Percentiles rank a stretch among this genome's conserved stretches.
Conservation (phyloP, 129 eudicot species). For the Chrysanthemum seticuspe region DNA sequence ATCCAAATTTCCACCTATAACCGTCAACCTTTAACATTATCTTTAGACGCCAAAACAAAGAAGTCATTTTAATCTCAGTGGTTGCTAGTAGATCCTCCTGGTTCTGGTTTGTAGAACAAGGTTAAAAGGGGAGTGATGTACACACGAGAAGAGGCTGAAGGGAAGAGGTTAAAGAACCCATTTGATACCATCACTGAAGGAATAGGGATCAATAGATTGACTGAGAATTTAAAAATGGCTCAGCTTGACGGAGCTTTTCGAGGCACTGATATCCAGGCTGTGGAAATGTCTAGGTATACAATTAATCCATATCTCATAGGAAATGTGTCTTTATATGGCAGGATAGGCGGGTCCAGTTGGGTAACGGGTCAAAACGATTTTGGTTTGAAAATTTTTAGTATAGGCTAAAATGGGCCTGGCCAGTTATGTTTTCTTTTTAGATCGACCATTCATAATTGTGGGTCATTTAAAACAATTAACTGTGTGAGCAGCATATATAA, state of each 20-base stretch:
- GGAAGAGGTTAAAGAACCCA: constrained; percentile 87
- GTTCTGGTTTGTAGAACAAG: constrained; percentile 93
- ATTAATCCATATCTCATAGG: constrained; percentile 6
- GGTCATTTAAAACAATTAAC: no score
- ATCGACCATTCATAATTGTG: no score
- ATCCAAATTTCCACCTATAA: neutral
- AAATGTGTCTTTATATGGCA: no score
- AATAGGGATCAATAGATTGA: constrained; percentile 88
- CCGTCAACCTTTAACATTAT: neutral
- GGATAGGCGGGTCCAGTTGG: no score
- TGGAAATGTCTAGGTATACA: constrained; percentile 93
- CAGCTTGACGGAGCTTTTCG: constrained; percentile 88
- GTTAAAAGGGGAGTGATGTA: constrained; percentile 98
- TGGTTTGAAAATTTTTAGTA: neutral
- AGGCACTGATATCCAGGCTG: constrained; percentile 93
- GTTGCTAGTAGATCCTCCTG: constrained; percentile 93
- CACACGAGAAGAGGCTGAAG: constrained; percentile 99
- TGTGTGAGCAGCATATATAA: no score
- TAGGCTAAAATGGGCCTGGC: no score
- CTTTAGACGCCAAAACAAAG: no score
- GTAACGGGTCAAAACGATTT: neutral
- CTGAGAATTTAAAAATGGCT: constrained; percentile 82
- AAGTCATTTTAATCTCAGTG: constrained; percentile 32
- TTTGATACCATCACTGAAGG: constrained; percentile 98
- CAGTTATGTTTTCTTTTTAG: no score